Base-by-base conservation (phyloP, 495 filamentous ascomycete genomes). In the Podospora pseudoanserina region DNA sequence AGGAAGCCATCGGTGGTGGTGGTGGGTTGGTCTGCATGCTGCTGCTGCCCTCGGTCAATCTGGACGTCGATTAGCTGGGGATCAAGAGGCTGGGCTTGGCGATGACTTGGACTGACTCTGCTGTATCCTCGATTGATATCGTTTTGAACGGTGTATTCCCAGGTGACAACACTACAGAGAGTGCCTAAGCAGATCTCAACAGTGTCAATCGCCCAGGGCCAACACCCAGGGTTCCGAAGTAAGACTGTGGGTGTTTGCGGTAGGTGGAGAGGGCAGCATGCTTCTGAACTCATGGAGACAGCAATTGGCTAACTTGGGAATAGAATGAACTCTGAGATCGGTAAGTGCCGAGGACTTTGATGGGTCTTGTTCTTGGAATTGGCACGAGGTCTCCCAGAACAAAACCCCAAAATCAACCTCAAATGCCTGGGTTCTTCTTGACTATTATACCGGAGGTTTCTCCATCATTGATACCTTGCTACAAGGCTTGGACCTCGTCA, bases 151-250 rank as follows among this genome's bases (percentile, higher is more conserved):
- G 69, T 75, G 54, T 67, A 76, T 15, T 60, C 20, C 73, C 73
- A 76, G 13, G 65, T 76, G n/a, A 76, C 65, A 20, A 67, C 26
- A 27, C 74, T 73, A 62, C 74, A 76, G 32, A 71, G 60, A 23
- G 32, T 32, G 26, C 66, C 62, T 44, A 73, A 58, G 28, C 26
- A 44, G 62, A 75, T 76, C 60, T 76, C 73, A 6, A 69, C 30
- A 13, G 57, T 53, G 19, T 76, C 73, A 32, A 63, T 13, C 23
- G 54, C 16, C 60, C 63, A 63, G 28, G 20, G 34, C 63, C 71
- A 66, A 16, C 30, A 64, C 3, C 23, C 57, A 20, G 26, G 13
- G 5, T 58, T 58, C 23, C 23, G 55, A 58, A 5, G 23, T 58
- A 19, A 58, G 23, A 26, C 55, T 49, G 32, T 61, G 53, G 19